Conservation (phyloP, 2,329 filamentous ascomycete genomes). For the Aspergillus bombycis region DNA sequence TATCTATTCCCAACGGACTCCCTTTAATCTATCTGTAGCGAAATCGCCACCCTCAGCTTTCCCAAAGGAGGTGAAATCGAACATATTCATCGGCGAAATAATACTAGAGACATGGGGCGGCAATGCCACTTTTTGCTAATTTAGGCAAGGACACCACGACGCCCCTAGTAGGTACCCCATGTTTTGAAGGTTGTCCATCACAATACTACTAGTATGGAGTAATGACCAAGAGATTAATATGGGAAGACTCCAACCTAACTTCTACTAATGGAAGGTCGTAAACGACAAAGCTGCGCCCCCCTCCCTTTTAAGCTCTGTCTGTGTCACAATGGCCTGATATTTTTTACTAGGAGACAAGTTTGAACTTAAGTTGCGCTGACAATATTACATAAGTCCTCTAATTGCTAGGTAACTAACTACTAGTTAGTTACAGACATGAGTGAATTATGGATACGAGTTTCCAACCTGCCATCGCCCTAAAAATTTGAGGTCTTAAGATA, state of each 20-base stretch:
- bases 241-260: background rate
- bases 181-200: background rate
- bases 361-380: conserved; percentile 1
- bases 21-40: background rate
- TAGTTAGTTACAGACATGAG: background rate
- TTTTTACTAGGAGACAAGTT: background rate
- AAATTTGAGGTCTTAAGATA: conserved; percentile 8
- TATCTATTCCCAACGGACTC: background rate
- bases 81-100: background rate
- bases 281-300: background rate
- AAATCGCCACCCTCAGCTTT: background rate
- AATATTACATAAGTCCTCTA: background rate
- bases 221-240: background rate
- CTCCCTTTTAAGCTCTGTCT: background rate
- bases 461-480: conserved; percentile 11
- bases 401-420: background rate
- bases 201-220: background rate
- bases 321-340: conserved; percentile 5
- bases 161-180: background rate
- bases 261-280: background rate
- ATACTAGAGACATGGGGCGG: background rate
- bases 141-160: background rate
- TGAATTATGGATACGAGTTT: conserved; percentile 12
- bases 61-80: background rate
- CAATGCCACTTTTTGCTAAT: background rate